A percentile compares a stretch with the other conserved stretches of the same genome.
These are phyloP conservation scores for Pleurotus citrinopileatus DNA, from an alignment of 768 basidiomycete species.

Conservation along the genomic window DNA sequence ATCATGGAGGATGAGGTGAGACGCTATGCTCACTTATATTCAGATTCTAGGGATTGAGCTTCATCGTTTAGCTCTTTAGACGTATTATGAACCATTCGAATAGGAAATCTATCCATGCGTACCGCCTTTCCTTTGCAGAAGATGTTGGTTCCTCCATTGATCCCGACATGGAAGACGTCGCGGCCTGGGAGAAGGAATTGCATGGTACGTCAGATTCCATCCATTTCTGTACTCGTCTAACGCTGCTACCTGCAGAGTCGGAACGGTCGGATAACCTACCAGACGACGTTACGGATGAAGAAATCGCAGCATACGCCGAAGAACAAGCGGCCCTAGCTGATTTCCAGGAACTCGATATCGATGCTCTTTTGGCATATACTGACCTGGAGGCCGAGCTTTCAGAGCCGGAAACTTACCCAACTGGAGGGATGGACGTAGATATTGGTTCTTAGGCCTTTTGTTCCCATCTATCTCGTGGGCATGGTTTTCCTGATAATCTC, in stretches of 20 bases:
- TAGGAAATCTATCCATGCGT: constrained; percentile 47
- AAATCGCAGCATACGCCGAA: constrained; percentile 15
- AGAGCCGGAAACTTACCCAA: background rate
- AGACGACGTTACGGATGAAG: constrained; percentile 10
- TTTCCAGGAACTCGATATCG: constrained; percentile 12
- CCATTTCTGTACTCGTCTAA: background rate
- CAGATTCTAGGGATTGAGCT: background rate
- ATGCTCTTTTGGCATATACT: constrained; percentile 10
- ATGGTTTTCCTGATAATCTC: background rate
- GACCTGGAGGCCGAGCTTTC: constrained; percentile 10
- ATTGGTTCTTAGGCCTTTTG: background rate
- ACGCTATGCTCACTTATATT: background rate
- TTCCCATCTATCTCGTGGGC: too few relatives aligned
- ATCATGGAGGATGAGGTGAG: constrained; percentile 64
- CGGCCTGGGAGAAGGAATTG: constrained; percentile 58
- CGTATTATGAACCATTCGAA: constrained; percentile 59
- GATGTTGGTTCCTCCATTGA: constrained; percentile 80
- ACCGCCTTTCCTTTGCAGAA: constrained; percentile 58
- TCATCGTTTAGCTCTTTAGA: constrained; percentile 52
- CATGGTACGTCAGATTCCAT: constrained; percentile 28
- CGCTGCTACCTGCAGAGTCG: background rate
- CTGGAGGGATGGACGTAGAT: constrained; percentile 4
- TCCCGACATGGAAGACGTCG: constrained; percentile 64
- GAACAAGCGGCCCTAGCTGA: constrained; percentile 14
- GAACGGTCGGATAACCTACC: background rate